Percentiles rank a stretch among this genome's conserved stretches.
phyloP scores from a whole-genome alignment of 2,329 filamentous ascomycete genomes.

The Ophiobolus disseminans region DNA sequence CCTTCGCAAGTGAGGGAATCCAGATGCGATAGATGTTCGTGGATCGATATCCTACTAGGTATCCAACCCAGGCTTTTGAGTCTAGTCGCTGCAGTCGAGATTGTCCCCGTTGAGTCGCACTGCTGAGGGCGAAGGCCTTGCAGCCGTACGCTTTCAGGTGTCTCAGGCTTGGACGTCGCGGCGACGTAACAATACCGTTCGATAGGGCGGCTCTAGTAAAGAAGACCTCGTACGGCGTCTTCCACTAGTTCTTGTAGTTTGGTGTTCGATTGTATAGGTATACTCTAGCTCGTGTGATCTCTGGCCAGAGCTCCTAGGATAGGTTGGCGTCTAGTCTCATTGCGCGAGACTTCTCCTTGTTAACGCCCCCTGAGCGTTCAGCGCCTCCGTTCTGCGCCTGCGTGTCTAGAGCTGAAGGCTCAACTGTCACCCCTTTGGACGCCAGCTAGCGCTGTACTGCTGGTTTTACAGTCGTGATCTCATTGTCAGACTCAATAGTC shows the following conservation, averaged over 20 bases:
- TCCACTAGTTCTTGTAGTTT: constrained; percentile 10
- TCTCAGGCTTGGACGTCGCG: constrained; percentile 3
- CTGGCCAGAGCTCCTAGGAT: constrained; percentile 4
- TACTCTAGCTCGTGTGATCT: constrained; percentile 10
- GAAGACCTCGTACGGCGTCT: constrained; percentile 13
- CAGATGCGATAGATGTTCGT: constrained; percentile 10
- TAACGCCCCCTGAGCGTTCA: constrained; percentile 11
- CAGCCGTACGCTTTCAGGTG: constrained; percentile 12
- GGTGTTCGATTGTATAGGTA: constrained; percentile 15
- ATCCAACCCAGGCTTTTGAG: constrained; percentile 9
- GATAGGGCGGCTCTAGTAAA: background rate
- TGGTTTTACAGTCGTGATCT: constrained; percentile 4
- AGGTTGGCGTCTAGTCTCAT: constrained; percentile 10
- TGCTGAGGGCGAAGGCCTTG: constrained; percentile 10
- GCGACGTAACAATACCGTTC: background rate
- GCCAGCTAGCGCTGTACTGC: constrained; percentile 1
- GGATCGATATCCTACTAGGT: constrained; percentile 10
- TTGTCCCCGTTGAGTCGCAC: background rate
- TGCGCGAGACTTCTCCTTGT: constrained; percentile 5
- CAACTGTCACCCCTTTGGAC: background rate
- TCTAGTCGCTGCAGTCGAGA: constrained; percentile 9
- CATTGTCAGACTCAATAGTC: constrained; percentile 7
- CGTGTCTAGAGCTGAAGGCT: constrained; percentile 11
- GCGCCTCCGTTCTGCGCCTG: constrained; percentile 10
- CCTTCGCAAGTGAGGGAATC: constrained; percentile 8